Evolutionary conservation across 257 asterid species (phyloP).

Genomic region (Lycium barbarum): DNA sequence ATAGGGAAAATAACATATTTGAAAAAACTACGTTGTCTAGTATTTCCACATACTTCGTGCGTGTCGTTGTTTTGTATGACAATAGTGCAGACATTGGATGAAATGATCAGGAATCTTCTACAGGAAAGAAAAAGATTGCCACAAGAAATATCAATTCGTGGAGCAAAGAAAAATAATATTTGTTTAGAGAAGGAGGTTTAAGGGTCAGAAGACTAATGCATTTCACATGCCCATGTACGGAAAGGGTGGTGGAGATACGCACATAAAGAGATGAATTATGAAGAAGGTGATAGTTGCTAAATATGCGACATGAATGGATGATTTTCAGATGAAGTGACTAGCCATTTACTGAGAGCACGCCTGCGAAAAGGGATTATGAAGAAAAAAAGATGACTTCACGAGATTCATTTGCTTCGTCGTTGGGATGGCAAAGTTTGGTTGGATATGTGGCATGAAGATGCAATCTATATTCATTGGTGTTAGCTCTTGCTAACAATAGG

Average conservation of each 20-base stretch:
- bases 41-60: background rate
- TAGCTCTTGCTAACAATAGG: conserved; percentile 15
- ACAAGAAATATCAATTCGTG: background rate
- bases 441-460: conserved; percentile 15
- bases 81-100: background rate
- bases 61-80: background rate
- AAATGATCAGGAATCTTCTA: background rate
- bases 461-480: background rate
- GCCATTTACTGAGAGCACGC: background rate
- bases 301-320: background rate
- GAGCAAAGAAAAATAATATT: background rate
- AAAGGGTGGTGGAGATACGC: background rate
- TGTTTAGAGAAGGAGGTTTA: background rate
- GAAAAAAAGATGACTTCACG: background rate
- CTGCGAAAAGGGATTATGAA: background rate
- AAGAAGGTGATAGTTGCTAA: background rate
- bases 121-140: background rate
- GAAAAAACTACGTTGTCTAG: background rate
- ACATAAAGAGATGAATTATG: background rate
- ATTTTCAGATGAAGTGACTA: background rate
- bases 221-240: background rate
- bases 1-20: conserved; percentile 12
- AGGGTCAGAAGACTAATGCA: background rate
- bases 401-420: background rate
- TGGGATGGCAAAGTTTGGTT: background rate